Percentiles rank a stretch among this genome's conserved stretches.
phyloP scores from a whole-genome alignment of 2,329 filamentous ascomycete genomes.

The Juglanconis juglandina region DNA sequence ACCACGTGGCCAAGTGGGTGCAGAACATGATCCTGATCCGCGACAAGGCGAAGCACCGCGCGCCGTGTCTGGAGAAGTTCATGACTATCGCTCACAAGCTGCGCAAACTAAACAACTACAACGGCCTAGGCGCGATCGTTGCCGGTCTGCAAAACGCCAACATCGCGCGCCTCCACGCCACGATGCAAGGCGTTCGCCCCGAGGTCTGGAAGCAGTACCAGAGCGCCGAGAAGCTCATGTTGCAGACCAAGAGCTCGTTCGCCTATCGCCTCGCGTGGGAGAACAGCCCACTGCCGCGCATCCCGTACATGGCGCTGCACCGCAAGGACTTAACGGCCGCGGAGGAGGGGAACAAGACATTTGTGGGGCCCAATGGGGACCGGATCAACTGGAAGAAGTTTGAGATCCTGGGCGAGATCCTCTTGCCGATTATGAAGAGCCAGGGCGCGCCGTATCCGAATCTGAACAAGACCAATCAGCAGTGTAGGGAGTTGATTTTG shows the following conservation, averaged over 20 bases:
- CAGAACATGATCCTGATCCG: conserved; percentile 81
- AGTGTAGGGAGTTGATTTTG: conserved; percentile 70
- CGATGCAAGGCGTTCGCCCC: conserved; percentile 68
- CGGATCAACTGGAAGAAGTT: conserved; percentile 98
- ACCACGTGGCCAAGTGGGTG: conserved; percentile 79
- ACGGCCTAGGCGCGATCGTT: conserved; percentile 87
- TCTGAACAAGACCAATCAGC: conserved; percentile 61
- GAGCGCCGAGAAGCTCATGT: conserved; percentile 86
- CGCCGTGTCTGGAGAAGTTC: conserved; percentile 88
- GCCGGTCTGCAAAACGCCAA: conserved; percentile 88
- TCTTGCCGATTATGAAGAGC: conserved; percentile 86
- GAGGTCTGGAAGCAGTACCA: conserved; percentile 80
- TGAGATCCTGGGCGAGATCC: conserved; percentile 88
- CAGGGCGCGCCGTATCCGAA: conserved; percentile 80
- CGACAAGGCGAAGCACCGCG: conserved; percentile 94
- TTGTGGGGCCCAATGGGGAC: conserved; percentile 69
- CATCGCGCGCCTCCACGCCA: conserved; percentile 78
- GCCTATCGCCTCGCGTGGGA: conserved; percentile 98
- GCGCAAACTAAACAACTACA: conserved; percentile 93
- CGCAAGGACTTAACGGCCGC: conserved; percentile 86
- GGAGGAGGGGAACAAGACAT: conserved; percentile 87
- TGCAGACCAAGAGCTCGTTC: conserved; percentile 85
- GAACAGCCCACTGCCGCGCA: conserved; percentile 83
- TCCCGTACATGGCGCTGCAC: conserved; percentile 89
- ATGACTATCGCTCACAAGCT: conserved; percentile 86